Conservation (phyloP, 352 stramenopile genomes). For the Pythium oligandrum region DNA sequence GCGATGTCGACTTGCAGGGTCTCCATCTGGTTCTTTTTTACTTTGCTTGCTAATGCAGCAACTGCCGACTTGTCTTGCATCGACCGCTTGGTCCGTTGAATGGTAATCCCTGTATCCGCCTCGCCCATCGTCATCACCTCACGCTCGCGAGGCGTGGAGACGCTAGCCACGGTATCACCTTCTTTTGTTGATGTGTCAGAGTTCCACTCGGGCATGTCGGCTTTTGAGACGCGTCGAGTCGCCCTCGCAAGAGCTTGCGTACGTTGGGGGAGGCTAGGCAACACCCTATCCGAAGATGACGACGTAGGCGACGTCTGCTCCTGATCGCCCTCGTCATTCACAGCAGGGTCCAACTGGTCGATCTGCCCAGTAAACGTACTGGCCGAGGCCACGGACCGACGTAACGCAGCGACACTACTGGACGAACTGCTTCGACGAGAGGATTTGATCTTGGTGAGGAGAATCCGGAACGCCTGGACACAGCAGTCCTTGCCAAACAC, state of each 20-base stretch:
- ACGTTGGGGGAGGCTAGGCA: background rate
- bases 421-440: slow-evolving; percentile 10
- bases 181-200: slow-evolving; percentile 9
- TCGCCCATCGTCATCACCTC: slow-evolving; percentile 5
- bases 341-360: background rate
- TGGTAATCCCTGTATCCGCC: slow-evolving; percentile 17
- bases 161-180: background rate
- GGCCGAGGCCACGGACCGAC: background rate
- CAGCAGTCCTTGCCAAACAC: slow-evolving; percentile 68
- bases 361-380: slow-evolving; percentile 3
- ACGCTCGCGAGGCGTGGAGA: no score
- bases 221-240: background rate
- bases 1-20: slow-evolving; percentile 40
- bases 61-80: slow-evolving; percentile 6
- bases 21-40: slow-evolving; percentile 39
- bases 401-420: slow-evolving; percentile 4
- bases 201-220: slow-evolving; percentile 11
- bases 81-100: slow-evolving; percentile 24
- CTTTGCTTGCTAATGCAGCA: slow-evolving; percentile 26
- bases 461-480: slow-evolving; percentile 42
- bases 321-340: no score
- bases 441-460: slow-evolving; percentile 63
- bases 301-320: no score
- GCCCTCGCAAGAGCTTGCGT: background rate
- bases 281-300: background rate